These are phyloP conservation scores for Trichoderma gracile DNA, from an alignment of 2,329 filamentous ascomycete species.

Conservation along the genomic window DNA sequence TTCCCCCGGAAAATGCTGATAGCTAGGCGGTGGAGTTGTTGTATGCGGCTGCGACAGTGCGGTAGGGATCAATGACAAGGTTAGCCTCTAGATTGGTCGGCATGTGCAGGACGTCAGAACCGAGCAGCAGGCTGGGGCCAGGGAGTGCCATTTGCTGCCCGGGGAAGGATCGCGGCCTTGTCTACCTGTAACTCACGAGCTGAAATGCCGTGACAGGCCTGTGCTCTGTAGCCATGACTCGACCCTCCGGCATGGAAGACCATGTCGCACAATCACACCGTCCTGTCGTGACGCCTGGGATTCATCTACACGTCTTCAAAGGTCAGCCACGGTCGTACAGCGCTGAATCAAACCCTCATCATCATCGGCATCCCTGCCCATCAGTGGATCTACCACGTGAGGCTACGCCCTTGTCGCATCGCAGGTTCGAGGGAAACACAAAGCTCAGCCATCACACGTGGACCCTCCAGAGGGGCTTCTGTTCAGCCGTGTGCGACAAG, in stretches of 20 bases:
- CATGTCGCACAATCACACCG: background rate
- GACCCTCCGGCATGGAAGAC: background rate
- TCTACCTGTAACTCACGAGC: background rate
- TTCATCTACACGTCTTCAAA: background rate
- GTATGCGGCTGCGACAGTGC: constrained; percentile 11
- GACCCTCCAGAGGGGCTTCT: constrained; percentile 26
- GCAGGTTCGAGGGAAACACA: constrained; percentile 27
- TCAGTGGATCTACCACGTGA: constrained; percentile 32
- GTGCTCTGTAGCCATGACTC: constrained; percentile 2
- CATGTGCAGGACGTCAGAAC: constrained; percentile 14
- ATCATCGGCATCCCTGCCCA: constrained; percentile 27
- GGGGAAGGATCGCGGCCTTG: background rate
- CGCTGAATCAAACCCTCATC: constrained; percentile 3
- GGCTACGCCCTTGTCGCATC: constrained; percentile 26
- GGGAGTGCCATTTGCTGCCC: background rate
- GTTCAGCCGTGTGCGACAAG: constrained; percentile 17
- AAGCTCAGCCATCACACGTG: constrained; percentile 29
- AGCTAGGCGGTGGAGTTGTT: constrained; percentile 14
- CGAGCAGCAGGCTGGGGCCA: background rate
- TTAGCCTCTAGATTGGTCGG: constrained; percentile 8
- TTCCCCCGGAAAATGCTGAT: constrained; percentile 6
- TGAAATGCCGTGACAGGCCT: constrained; percentile 14
- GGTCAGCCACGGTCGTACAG: constrained; percentile 11
- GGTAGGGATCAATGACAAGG: constrained; percentile 17
- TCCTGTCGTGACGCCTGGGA: background rate